phyloP scores from a whole-genome alignment of 2,329 filamentous ascomycete genomes.

The Zymoseptoria brevis region DNA sequence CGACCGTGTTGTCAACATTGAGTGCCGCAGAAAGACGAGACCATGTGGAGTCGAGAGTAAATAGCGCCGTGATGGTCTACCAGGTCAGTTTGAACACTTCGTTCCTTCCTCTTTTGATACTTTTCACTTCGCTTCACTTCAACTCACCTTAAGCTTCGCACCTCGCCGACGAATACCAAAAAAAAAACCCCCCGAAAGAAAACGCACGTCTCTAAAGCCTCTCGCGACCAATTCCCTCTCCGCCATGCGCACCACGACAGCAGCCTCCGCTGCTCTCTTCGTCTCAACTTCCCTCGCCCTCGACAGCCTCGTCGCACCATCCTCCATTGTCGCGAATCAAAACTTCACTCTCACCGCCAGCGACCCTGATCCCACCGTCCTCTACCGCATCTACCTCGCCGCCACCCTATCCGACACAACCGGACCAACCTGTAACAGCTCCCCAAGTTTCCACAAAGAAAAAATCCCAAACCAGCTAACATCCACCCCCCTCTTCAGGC shows the following conservation, averaged over 20 bases:
- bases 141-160: neutral
- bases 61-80: neutral
- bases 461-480: neutral
- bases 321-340: constrained; percentile 17
- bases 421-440: constrained; percentile 25
- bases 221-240: neutral
- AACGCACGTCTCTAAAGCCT: neutral
- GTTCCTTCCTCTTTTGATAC: neutral
- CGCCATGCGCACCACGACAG: constrained; percentile 5
- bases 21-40: neutral
- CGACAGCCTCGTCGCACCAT: constrained; percentile 21
- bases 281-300: constrained; percentile 13
- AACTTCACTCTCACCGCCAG: constrained; percentile 29
- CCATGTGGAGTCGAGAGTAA: neutral
- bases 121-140: neutral
- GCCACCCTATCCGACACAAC: constrained; percentile 26
- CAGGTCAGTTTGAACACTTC: neutral
- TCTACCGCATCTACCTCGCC: constrained; percentile 30
- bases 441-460: neutral
- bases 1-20: neutral
- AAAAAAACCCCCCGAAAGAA: too few species aligned
- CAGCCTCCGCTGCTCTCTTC: constrained; percentile 7
- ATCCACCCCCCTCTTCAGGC: constrained; percentile 12
- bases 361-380: constrained; percentile 6
- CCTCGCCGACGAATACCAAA: too few species aligned